These are phyloP conservation scores for Yamadazyma scolyti DNA, from an alignment of 805 yeast genomes.

Conservation along the genomic window DNA sequence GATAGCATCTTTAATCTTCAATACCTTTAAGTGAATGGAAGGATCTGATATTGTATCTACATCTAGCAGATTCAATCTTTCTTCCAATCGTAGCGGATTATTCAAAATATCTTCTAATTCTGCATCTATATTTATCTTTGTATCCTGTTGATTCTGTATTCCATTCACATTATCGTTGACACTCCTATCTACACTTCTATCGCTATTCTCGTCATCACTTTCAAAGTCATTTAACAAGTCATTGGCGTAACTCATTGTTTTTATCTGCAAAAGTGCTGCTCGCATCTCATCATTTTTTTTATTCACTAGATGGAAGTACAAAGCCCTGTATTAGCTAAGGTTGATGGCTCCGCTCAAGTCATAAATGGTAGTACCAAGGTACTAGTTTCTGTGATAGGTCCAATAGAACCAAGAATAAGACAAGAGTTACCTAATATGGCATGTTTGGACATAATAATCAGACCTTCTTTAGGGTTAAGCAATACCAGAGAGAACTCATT, in stretches of 20 bases:
- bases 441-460: constrained; percentile 70
- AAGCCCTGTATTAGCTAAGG: constrained; percentile 45
- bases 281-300: constrained; percentile 1
- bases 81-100: constrained; percentile 6
- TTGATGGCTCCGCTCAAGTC: constrained; percentile 77
- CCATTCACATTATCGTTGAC: not conserved
- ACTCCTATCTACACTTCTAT: too few relatives aligned
- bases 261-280: not conserved
- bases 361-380: constrained; percentile 51
- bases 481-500: constrained; percentile 71
- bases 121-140: constrained; percentile 1
- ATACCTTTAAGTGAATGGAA: constrained; percentile 17
- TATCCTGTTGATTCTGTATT: not conserved
- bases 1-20: constrained; percentile 20
- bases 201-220: constrained; percentile 1
- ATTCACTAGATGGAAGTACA: constrained; percentile 12
- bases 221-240: constrained; percentile 42
- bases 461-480: constrained; percentile 77
- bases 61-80: constrained; percentile 13
- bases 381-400: constrained; percentile 82
- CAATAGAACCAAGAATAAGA: constrained; percentile 76
- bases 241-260: constrained; percentile 31
- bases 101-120: constrained; percentile 10
- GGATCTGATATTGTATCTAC: constrained; percentile 18
- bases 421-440: constrained; percentile 82